Conservation (phyloP, 345 rosid genomes). For the Hibiscus trionum region DNA sequence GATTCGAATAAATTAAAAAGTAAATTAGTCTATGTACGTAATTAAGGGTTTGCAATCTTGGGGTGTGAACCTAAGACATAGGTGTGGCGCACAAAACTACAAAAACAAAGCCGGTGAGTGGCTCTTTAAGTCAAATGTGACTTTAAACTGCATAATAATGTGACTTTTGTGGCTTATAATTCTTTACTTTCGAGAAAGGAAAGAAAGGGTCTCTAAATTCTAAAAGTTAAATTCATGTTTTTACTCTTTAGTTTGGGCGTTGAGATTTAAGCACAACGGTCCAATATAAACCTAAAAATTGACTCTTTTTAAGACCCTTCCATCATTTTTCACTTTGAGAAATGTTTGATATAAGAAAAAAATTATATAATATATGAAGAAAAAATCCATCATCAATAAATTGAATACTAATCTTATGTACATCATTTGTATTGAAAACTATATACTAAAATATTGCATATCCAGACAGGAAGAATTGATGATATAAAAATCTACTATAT, state of each 20-base stretch:
- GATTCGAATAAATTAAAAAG: no score
- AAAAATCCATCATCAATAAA: no score
- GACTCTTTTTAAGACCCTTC: background rate
- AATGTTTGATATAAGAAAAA: no score
- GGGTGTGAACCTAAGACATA: background rate
- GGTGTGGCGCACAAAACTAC: background rate
- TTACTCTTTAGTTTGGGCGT: background rate
- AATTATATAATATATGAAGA: no score
- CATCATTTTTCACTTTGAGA: background rate
- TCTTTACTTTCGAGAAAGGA: background rate
- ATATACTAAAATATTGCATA: background rate
- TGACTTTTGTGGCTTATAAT: background rate
- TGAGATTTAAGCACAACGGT: background rate
- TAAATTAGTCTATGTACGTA: no score
- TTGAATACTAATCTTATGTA: no score
- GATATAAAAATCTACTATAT: background rate
- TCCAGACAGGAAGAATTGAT: no score
- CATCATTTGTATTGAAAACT: no score
- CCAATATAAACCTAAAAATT: background rate
- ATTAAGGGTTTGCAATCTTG: background rate
- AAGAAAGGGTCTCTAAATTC: no score
- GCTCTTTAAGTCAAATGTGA: background rate
- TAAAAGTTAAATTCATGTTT: no score
- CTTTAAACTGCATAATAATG: background rate
- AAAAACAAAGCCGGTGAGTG: background rate